Conservation (phyloP, 208 protist genomes). For the Wallacemonas sp. region DNA sequence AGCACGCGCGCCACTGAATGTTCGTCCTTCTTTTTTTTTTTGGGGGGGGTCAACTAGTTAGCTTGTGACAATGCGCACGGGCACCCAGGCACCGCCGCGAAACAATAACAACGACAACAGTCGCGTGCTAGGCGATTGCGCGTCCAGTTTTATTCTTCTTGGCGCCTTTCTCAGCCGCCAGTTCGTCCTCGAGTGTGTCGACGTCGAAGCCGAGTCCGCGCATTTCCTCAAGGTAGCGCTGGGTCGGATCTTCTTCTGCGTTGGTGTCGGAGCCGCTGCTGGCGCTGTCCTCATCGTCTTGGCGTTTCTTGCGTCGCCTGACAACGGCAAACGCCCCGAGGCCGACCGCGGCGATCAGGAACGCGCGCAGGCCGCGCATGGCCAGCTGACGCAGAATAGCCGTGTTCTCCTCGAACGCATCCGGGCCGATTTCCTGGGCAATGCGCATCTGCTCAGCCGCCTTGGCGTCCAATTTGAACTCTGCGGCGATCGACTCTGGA, state of each 20-base stretch:
- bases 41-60: too few relatives aligned
- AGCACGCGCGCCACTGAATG: background rate
- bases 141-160: background rate
- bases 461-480: slow-evolving; percentile 39
- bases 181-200: slow-evolving; percentile 77
- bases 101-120: background rate
- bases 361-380: slow-evolving; percentile 62
- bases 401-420: slow-evolving; percentile 80
- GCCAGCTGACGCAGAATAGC: slow-evolving; percentile 63
- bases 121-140: background rate
- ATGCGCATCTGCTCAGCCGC: slow-evolving; percentile 53
- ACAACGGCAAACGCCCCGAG: slow-evolving; percentile 46
- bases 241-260: slow-evolving; percentile 51
- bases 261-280: background rate
- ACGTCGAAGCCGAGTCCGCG: slow-evolving; percentile 80
- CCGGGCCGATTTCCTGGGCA: slow-evolving; percentile 47
- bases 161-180: slow-evolving; percentile 22
- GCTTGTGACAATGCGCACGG: background rate
- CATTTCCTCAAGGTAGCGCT: slow-evolving; percentile 81
- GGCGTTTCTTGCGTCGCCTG: slow-evolving; percentile 37
- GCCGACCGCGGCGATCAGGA: slow-evolving; percentile 55
- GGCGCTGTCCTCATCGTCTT: slow-evolving; percentile 9
- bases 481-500: slow-evolving; percentile 2
- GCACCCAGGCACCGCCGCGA: background rate
- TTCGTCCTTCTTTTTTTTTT: too few relatives aligned